Conservation (phyloP, 345 rosid species). For the Lepidium sativum region DNA sequence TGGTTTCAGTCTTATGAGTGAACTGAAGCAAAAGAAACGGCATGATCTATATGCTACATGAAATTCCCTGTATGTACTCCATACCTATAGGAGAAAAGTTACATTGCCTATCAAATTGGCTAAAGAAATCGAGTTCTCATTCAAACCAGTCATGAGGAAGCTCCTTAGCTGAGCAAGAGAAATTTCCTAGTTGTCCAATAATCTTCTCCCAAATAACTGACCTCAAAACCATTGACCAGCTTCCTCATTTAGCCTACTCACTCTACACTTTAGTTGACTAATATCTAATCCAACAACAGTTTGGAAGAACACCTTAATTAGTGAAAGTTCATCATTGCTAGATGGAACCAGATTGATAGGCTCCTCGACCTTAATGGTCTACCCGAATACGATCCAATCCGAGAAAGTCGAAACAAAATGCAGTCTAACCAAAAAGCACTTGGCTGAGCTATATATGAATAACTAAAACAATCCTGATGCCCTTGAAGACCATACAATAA, state of each 20-base stretch:
- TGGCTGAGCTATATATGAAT: too few species aligned
- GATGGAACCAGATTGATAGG: background rate
- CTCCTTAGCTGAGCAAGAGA: background rate
- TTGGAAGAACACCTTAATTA: background rate
- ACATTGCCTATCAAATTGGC: background rate
- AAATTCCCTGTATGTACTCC: background rate
- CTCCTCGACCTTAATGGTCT: too few species aligned
- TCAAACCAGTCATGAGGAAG: background rate
- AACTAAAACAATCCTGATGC: too few species aligned
- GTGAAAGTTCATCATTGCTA: background rate
- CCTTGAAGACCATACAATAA: too few species aligned
- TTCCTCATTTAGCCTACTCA: background rate
- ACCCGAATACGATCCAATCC: too few species aligned
- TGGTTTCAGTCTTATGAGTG: too few species aligned
- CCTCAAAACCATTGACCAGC: background rate
- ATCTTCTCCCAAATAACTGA: background rate
- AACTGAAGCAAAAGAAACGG: too few species aligned
- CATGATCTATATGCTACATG: too few species aligned
- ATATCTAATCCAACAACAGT: background rate
- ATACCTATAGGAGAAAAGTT: background rate
- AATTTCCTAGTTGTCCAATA: background rate
- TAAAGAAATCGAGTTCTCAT: background rate
- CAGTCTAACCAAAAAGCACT: too few species aligned
- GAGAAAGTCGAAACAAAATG: too few species aligned
- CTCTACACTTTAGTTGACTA: background rate